A percentile compares a stretch with the other conserved stretches of the same genome.
Conservation (phyloP, 1,284 basidiomycete species). For the Coniophora puteana region DNA sequence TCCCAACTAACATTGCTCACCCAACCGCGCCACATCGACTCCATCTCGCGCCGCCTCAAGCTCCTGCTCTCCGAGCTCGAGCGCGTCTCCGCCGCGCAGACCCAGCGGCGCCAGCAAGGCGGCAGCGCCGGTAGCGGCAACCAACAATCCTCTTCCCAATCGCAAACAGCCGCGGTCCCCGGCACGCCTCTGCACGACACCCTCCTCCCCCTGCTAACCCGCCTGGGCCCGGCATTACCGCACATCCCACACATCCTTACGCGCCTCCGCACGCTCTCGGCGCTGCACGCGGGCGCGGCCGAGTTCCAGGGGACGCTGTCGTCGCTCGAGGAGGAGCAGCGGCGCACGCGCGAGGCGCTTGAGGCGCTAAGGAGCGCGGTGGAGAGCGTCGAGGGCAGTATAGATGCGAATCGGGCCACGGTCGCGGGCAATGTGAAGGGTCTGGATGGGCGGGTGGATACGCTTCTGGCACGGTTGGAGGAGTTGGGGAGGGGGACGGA, state of each 20-base stretch:
- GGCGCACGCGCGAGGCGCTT: conserved; percentile 56
- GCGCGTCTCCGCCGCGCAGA: conserved; percentile 51
- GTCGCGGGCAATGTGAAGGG: conserved; percentile 70
- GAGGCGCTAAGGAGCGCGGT: conserved; percentile 71
- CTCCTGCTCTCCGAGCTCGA: conserved; percentile 92
- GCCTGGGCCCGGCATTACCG: conserved; percentile 84
- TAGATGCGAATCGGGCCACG: conserved; percentile 71
- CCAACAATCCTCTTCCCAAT: conserved; percentile 38
- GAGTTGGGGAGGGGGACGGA: conserved; percentile 16
- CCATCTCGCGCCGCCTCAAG: conserved; percentile 93
- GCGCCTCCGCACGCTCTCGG: conserved; percentile 79
- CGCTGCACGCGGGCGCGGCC: conserved; percentile 79
- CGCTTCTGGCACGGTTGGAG: conserved; percentile 22
- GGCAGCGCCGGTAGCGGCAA: conserved; percentile 36
- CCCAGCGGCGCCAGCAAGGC: conserved; percentile 29
- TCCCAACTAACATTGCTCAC: conserved; percentile 85
- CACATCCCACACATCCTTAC: conserved; percentile 90
- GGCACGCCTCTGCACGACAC: conserved; percentile 54
- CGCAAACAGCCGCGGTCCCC: conserved; percentile 26
- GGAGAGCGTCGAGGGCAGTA: conserved; percentile 65
- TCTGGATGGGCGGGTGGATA: conserved; percentile 42
- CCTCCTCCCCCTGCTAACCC: conserved; percentile 72
- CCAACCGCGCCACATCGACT: conserved; percentile 94
- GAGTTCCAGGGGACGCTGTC: conserved; percentile 72
- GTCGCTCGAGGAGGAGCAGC: conserved; percentile 70